phyloP scores from a whole-genome alignment of 208 protist species.

The Trypanosomatidae sp. region DNA sequence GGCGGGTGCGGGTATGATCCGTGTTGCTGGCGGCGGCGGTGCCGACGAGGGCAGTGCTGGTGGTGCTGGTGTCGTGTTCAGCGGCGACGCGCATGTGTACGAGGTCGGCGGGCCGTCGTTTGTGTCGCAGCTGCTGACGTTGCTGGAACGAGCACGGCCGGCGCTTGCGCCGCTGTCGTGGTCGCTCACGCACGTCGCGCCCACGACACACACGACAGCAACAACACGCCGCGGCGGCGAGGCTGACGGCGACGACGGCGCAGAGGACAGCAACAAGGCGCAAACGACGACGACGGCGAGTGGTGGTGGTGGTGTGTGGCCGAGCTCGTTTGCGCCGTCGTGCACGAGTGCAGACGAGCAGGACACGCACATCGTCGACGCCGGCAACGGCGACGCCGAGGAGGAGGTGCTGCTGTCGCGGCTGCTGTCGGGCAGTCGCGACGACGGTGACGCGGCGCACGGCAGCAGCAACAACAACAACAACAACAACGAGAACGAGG shows the following conservation, averaged over 20 bases:
- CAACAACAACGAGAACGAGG: slow-evolving; percentile 1
- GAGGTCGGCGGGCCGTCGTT: slow-evolving; percentile 21
- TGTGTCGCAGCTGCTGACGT: slow-evolving; percentile 37
- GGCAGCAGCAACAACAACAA: slow-evolving; percentile 13
- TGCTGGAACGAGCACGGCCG: slow-evolving; percentile 40
- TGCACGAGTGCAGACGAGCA: too few species aligned
- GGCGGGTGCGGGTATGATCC: too few species aligned
- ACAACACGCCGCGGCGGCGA: background rate
- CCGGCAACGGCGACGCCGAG: background rate
- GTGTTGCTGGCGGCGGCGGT: too few species aligned
- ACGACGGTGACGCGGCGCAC: slow-evolving; percentile 10
- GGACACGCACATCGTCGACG: background rate
- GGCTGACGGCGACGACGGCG: background rate
- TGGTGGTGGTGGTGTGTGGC: too few species aligned
- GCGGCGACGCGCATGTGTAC: slow-evolving; percentile 26
- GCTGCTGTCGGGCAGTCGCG: background rate
- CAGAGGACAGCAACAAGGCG: background rate
- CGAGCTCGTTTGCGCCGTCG: background rate
- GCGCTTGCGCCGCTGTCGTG: slow-evolving; percentile 46
- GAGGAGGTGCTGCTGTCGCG: background rate
- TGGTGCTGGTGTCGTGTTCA: too few species aligned
- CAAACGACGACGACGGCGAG: too few species aligned
- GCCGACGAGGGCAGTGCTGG: too few species aligned
- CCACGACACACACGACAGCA: background rate
- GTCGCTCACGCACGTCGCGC: slow-evolving; percentile 11